These are phyloP conservation scores for Porcisia hertigi DNA, from an alignment of 208 protist species.

Conservation along the genomic window DNA sequence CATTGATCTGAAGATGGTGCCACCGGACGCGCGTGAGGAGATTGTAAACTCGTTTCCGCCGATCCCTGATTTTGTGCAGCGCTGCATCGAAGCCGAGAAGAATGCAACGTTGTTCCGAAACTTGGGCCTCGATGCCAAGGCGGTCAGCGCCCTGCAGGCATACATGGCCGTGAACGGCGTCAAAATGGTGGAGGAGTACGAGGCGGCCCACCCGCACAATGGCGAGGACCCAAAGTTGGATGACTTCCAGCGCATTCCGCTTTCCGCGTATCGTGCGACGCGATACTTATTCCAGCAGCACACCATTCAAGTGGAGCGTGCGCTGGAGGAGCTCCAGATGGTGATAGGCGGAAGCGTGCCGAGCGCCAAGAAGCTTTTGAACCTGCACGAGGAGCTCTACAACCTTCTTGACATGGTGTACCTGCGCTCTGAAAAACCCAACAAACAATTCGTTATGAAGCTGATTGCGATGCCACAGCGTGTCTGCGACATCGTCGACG, in stretches of 20 bases:
- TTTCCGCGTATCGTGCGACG: conserved; percentile 69
- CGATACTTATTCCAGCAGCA: conserved; percentile 87
- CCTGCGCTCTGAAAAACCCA: conserved; percentile 61
- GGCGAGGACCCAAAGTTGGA: conserved; percentile 30
- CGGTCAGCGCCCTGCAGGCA: conserved; percentile 49
- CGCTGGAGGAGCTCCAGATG: conserved; percentile 68
- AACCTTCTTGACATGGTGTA: conserved; percentile 80
- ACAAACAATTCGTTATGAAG: conserved; percentile 57
- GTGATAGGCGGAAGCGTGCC: conserved; percentile 62
- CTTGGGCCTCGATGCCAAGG: conserved; percentile 50
- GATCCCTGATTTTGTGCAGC: conserved; percentile 75
- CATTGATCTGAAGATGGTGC: conserved; percentile 59
- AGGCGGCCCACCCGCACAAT: conserved; percentile 31
- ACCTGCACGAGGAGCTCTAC: conserved; percentile 82
- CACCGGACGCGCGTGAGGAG: conserved; percentile 61
- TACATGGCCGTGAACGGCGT: conserved; percentile 70
- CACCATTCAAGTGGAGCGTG: conserved; percentile 75
- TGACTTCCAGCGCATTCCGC: conserved; percentile 40
- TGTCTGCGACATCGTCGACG: conserved; percentile 69
- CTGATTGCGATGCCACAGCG: conserved; percentile 79
- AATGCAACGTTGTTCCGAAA: conserved; percentile 62
- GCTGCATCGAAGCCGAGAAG: conserved; percentile 76
- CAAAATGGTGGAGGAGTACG: conserved; percentile 64
- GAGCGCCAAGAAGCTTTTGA: conserved; percentile 76
- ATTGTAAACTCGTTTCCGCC: conserved; percentile 68